Base-by-base conservation (phyloP, 1,139 yeast species). In the Scheffersomyces quercinus region DNA sequence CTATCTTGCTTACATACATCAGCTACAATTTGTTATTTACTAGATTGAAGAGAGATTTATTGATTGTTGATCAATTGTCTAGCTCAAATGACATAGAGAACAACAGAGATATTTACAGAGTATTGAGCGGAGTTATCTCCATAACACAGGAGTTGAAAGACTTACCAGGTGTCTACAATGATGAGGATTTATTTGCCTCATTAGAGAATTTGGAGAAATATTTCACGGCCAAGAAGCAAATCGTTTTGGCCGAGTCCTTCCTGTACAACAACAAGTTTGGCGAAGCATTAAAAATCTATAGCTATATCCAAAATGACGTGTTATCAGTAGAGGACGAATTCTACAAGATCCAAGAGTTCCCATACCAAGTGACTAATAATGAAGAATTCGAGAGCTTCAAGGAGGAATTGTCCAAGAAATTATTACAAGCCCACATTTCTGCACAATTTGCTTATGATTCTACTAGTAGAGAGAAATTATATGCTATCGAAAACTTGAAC, bases 161-260 rank as follows among this genome's bases (percentile, higher is more conserved):
- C 48, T 74, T 91, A 42, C 96, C 97, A 0, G 98, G 98, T 73
- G 96, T 91, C 16, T 83, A 85, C 58, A 87, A 88, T 46, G 96
- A 89, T 58, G 95, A 87, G 43, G 84, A 78, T 29, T 72, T 91
- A 43, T 62, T 69, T 49, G 64, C 67, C 13, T 79, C 87, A 10
- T 69, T 90, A 44, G 77, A 73, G 15, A 59, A 73, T 13, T 64
- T 85, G 55, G 67, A 67, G 30, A 56, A 58, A n/a, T 85, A 67
- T 53, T 84, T 72, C 58, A 53, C 58, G 14, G 67, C 77, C 31
- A 55, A 65, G 46, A 80, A 82, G 54, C 59, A 72, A 10, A 56
- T 65, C 15, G 60, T 70, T 24, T 61, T 85, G 26, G 81, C 85
- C 0, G 67, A 73, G 20, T 72, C 81, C 2, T 83, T 79, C 52